These are phyloP conservation scores for Phellopilus nigrolimitatus DNA, from an alignment of 1,284 basidiomycete genomes.

Conservation along the genomic window DNA sequence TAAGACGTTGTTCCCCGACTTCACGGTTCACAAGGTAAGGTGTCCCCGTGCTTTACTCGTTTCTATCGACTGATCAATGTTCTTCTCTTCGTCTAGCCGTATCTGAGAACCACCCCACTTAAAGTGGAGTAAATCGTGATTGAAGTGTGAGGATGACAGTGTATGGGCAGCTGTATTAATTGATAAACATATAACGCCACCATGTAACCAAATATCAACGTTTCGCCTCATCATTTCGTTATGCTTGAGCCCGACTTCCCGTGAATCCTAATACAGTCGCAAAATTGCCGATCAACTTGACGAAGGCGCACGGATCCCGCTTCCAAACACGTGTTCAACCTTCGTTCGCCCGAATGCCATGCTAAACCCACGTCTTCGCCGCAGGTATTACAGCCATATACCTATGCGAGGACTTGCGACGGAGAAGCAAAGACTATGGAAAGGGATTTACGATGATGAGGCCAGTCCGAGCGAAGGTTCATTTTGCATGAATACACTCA, in stretches of 20 bases:
- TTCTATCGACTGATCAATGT: neutral
- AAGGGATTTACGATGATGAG: conserved; percentile 23
- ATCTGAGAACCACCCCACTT: conserved; percentile 72
- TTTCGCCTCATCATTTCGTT: neutral
- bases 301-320: conserved; percentile 1
- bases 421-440: conserved; percentile 26
- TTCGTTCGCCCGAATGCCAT: conserved; percentile 4
- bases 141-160: conserved; percentile 10
- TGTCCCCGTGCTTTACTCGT: neutral
- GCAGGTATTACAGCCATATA: neutral
- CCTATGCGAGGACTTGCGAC: conserved; percentile 22
- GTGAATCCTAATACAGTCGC: no score
- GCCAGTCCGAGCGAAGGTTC: neutral
- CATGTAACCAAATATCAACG: neutral
- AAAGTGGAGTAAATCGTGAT: conserved; percentile 31
- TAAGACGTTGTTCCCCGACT: conserved; percentile 78
- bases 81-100: conserved; percentile 41
- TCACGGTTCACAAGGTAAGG: conserved; percentile 61
- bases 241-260: no score
- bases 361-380: neutral
- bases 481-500: conserved; percentile 19
- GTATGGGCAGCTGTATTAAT: conserved; percentile 11
- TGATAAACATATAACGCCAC: conserved; percentile 12
- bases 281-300: neutral
- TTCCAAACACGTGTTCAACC: conserved; percentile 13